These are phyloP conservation scores for Plenodomus lindquistii DNA, from an alignment of 2,329 filamentous ascomycete genomes.

Conservation along the genomic window DNA sequence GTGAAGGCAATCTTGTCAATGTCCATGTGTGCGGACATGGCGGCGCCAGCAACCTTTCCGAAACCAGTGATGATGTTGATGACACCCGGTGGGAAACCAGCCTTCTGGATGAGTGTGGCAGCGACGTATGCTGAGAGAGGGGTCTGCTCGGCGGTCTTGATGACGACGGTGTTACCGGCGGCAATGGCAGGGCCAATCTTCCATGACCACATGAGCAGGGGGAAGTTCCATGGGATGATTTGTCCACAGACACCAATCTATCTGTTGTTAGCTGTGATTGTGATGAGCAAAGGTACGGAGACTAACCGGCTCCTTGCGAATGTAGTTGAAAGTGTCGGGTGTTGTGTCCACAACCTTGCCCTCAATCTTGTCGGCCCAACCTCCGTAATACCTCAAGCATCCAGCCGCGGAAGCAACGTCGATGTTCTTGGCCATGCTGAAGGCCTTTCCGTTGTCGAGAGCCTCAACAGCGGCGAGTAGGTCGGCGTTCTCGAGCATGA, in stretches of 20 bases:
- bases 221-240: constrained; percentile 91
- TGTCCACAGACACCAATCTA: constrained; percentile 78
- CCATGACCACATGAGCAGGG: constrained; percentile 79
- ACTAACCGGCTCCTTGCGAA: constrained; percentile 71
- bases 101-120: constrained; percentile 69
- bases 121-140: constrained; percentile 71
- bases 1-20: constrained; percentile 85
- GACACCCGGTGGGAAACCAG: constrained; percentile 77
- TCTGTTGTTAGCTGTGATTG: constrained; percentile 17
- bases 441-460: constrained; percentile 85
- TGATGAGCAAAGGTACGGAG: neutral
- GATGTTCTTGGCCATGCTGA: constrained; percentile 69
- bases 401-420: constrained; percentile 71
- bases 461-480: constrained; percentile 81
- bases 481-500: constrained; percentile 77
- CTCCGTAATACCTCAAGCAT: constrained; percentile 83
- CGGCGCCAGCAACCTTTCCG: constrained; percentile 77
- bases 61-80: constrained; percentile 78
- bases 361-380: constrained; percentile 89
- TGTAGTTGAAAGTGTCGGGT: constrained; percentile 82
- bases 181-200: constrained; percentile 78
- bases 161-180: constrained; percentile 71
- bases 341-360: constrained; percentile 84
- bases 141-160: constrained; percentile 79
- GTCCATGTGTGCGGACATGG: constrained; percentile 75